These are phyloP conservation scores for Entomortierella lignicola DNA, from an alignment of 192 early-diverging fungal species.

Conservation along the genomic window DNA sequence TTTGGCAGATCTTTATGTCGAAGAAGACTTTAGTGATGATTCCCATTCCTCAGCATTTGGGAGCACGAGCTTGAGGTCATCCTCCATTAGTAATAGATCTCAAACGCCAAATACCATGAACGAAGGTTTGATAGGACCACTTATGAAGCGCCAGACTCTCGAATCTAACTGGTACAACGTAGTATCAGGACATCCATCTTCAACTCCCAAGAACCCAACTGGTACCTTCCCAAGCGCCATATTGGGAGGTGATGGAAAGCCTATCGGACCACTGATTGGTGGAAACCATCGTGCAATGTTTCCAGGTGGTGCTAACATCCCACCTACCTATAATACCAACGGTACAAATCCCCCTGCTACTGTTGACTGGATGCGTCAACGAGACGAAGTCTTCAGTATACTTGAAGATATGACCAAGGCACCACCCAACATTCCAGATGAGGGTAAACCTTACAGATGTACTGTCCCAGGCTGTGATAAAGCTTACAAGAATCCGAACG, in stretches of 20 bases:
- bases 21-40: slow-evolving; percentile 4
- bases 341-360: slow-evolving; percentile 1
- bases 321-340: neutral
- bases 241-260: slow-evolving; percentile 9
- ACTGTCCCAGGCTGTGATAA: slow-evolving; percentile 87
- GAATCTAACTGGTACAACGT: neutral
- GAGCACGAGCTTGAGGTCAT: slow-evolving; percentile 11
- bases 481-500: slow-evolving; percentile 98
- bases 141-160: slow-evolving; percentile 12
- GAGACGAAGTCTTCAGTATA: slow-evolving; percentile 49
- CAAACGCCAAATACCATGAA: neutral
- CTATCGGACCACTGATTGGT: slow-evolving; percentile 9
- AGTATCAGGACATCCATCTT: neutral
- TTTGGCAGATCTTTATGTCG: slow-evolving; percentile 34
- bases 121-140: neutral
- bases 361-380: slow-evolving; percentile 36
- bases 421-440: slow-evolving; percentile 36
- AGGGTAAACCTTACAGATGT: slow-evolving; percentile 86
- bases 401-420: slow-evolving; percentile 42
- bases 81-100: neutral
- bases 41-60: slow-evolving; percentile 14
- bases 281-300: slow-evolving; percentile 9
- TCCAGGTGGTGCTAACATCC: neutral
- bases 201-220: neutral
- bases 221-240: neutral